Evolutionary conservation across 2,329 filamentous ascomycete genomes (phyloP).

Genomic region (Venturia nashicola): DNA sequence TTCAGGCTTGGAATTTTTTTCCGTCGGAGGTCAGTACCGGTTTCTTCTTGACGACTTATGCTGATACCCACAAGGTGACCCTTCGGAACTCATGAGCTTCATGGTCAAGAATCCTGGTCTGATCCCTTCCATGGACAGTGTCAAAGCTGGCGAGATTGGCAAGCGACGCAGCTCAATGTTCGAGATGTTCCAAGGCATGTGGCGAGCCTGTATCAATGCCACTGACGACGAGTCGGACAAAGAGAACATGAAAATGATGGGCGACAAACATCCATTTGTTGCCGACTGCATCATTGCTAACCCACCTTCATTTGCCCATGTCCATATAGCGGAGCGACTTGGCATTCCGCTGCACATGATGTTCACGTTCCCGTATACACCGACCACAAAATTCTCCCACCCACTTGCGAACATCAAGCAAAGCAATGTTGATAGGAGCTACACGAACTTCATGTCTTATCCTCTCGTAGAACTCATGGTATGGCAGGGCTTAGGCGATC

Average conservation of each 20-base stretch:
- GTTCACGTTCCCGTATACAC: slow-evolving; percentile 92
- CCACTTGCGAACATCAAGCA: slow-evolving; percentile 72
- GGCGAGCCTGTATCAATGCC: slow-evolving; percentile 63
- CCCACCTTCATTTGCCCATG: slow-evolving; percentile 63
- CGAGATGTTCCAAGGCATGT: slow-evolving; percentile 75
- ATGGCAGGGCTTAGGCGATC: slow-evolving; percentile 82
- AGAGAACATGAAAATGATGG: slow-evolving; percentile 51
- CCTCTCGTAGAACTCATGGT: slow-evolving; percentile 82
- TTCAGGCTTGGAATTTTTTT: slow-evolving; percentile 66
- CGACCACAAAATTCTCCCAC: slow-evolving; percentile 75
- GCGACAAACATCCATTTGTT: slow-evolving; percentile 57
- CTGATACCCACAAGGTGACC: slow-evolving; percentile 38
- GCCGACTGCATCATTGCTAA: slow-evolving; percentile 74
- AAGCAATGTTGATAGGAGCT: slow-evolving; percentile 60
- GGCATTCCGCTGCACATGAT: slow-evolving; percentile 71
- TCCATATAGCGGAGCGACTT: slow-evolving; percentile 64
- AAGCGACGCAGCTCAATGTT: slow-evolving; percentile 57
- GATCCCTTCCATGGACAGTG: slow-evolving; percentile 60
- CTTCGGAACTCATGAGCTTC: slow-evolving; percentile 72
- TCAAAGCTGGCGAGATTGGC: slow-evolving; percentile 62
- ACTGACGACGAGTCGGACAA: slow-evolving; percentile 56
- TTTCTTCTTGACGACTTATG: background rate
- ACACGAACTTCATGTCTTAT: slow-evolving; percentile 76
- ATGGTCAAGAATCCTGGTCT: slow-evolving; percentile 78
- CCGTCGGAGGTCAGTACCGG: slow-evolving; percentile 43